These are phyloP conservation scores for Trichoderma sp. DNA, from an alignment of 2,329 filamentous ascomycete species.

Conservation along the genomic window DNA sequence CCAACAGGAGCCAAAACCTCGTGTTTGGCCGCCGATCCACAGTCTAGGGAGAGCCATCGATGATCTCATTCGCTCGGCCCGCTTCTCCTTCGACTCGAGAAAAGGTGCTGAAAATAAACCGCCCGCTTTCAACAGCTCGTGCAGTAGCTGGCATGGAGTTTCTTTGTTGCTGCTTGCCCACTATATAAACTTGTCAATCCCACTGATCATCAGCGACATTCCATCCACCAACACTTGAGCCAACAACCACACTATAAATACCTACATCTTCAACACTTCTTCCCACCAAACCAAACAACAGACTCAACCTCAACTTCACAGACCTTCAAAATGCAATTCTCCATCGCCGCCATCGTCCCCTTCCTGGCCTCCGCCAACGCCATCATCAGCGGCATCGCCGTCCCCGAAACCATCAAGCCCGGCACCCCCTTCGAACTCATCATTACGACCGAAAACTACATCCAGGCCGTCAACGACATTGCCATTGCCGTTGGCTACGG, in stretches of 20 bases:
- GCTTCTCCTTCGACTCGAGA: background rate
- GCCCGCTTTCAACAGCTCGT: background rate
- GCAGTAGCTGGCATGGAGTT: background rate
- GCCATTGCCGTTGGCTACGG: slow-evolving; percentile 46
- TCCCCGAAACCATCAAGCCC: slow-evolving; percentile 44
- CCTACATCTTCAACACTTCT: too few species aligned
- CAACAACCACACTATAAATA: background rate
- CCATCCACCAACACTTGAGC: background rate
- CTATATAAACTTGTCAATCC: slow-evolving; percentile 4
- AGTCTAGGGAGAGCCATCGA: background rate
- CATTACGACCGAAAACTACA: slow-evolving; percentile 46
- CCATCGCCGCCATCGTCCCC: slow-evolving; percentile 29
- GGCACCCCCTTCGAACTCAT: slow-evolving; percentile 42
- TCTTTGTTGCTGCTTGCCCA: background rate
- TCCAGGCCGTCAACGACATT: slow-evolving; percentile 48
- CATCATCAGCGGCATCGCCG: slow-evolving; percentile 47
- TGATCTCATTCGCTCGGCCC: background rate
- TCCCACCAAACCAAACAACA: background rate
- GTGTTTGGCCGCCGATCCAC: slow-evolving; percentile 16
- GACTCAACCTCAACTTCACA: background rate
- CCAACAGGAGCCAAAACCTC: slow-evolving; percentile 17
- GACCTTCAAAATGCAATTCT: slow-evolving; percentile 30
- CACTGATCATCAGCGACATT: background rate
- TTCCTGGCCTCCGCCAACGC: slow-evolving; percentile 37
- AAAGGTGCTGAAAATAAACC: slow-evolving; percentile 10